Evolutionary conservation across 129 eudicot species (phyloP), one percentile per base, ranked within the genome.

Genomic region (Lonicera japonica): DNA sequence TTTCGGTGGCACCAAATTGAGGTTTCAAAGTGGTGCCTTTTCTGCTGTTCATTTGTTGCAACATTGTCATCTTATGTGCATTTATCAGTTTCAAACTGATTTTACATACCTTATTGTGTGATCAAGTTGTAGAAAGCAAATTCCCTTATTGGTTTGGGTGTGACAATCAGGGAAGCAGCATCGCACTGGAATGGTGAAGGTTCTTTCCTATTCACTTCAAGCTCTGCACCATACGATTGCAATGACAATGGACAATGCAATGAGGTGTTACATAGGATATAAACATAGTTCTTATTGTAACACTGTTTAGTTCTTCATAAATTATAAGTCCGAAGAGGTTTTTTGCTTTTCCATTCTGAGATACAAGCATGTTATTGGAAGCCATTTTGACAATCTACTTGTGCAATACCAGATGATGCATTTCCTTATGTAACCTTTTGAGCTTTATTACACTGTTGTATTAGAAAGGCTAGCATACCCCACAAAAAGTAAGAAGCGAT

Each of bases 141-240:
- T 60, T 4, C 58, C 23, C 41, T 29, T 25, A 51, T 17, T 52
- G 50, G 18, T 54, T 29, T 70, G 45, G 34, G 64, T 68, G 6
- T 45, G 41, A 69, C 51, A 22, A 58, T 25, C 70, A 92, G 98
- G 74, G 96, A 78, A 76, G 91, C 95, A 41, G 80, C 84, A 25
- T 82, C 79, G 55, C 67, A 73, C 39, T 92, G 98, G 98, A 85
- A 85, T 65, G 98, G 98, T 39, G 91, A 87, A 71, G 96, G 98
- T 51, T 87, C 87, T 65, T 92, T 92, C 69, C 71, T 88, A 10
- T 92, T 92, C 75, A 92, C 98, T 39, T 92, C 98, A 67, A 92
- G 98, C 86, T 84, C 98, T 57, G 95, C 96, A 66, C 89, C 88
- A 56, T 85, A 82, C 74, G 96, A 85, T 71, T 79, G 98, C 76